phyloP scores from a whole-genome alignment of 805 yeast species.

The Wickerhamiella cacticola region DNA sequence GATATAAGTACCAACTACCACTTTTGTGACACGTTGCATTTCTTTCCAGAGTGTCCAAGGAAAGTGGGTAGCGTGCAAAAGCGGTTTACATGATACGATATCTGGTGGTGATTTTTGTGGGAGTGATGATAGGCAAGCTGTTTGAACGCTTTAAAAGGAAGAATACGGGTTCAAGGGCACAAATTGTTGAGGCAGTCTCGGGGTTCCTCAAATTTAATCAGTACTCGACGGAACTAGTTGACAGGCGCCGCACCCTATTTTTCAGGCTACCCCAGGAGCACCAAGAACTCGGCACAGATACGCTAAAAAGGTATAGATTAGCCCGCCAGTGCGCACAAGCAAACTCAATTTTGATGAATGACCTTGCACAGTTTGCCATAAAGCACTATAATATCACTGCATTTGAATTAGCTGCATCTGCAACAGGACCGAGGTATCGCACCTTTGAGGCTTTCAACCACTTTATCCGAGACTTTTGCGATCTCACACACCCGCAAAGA shows the following conservation, averaged over 20 bases:
- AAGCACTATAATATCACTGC: constrained; percentile 30
- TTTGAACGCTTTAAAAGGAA: not conserved
- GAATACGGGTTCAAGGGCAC: not conserved
- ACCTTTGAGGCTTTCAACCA: constrained; percentile 49
- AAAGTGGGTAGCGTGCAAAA: not conserved
- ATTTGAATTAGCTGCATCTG: constrained; percentile 36
- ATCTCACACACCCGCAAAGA: constrained; percentile 38
- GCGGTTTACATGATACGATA: constrained; percentile 8
- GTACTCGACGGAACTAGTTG: constrained; percentile 10
- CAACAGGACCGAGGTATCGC: constrained; percentile 21
- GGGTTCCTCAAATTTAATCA: constrained; percentile 5
- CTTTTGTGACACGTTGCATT: constrained; percentile 9
- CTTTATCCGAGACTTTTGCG: constrained; percentile 66
- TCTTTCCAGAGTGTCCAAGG: not conserved
- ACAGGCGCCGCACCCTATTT: constrained; percentile 22
- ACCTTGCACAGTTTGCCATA: constrained; percentile 34
- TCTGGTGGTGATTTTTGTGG: constrained; percentile 8
- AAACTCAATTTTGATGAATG: constrained; percentile 40
- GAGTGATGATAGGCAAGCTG: constrained; percentile 5
- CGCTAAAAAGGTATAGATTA: constrained; percentile 36
- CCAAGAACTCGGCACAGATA: constrained; percentile 45
- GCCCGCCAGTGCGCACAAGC: constrained; percentile 38
- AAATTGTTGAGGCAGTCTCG: constrained; percentile 5
- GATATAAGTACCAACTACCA: constrained; percentile 5
- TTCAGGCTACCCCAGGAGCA: constrained; percentile 40